Evolutionary conservation across 768 basidiomycete species (phyloP).

Genomic region (Hemileccinum rubropunctum): DNA sequence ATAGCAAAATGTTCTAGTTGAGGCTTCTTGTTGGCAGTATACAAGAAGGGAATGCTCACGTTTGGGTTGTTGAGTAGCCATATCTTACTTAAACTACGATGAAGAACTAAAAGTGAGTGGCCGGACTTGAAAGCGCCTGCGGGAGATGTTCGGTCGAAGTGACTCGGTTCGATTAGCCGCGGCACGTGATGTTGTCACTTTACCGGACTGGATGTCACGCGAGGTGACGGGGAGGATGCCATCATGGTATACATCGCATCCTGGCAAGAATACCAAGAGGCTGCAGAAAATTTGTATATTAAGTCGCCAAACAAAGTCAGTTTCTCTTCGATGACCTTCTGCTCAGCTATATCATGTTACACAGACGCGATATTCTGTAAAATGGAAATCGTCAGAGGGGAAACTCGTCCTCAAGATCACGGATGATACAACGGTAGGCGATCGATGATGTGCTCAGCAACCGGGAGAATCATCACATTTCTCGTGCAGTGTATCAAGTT

Average conservation of each 20-base stretch:
- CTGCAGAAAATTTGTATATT: conserved; percentile 80
- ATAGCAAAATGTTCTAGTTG: not conserved
- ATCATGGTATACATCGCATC: conserved; percentile 80
- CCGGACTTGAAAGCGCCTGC: not conserved
- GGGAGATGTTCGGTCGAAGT: not conserved
- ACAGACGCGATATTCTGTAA: conserved; percentile 88
- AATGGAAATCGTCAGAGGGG: conserved; percentile 85
- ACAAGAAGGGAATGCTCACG: conserved; percentile 15
- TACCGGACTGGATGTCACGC: conserved; percentile 18
- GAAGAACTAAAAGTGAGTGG: not conserved
- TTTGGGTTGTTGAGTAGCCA: conserved; percentile 33
- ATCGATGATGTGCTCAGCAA: not conserved
- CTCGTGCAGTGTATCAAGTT: conserved; percentile 84
- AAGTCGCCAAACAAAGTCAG: conserved; percentile 76
- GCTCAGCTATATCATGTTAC: conserved; percentile 1
- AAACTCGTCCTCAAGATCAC: conserved; percentile 93
- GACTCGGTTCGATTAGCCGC: not conserved
- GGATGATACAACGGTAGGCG: conserved; percentile 79
- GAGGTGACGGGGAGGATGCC: conserved; percentile 1
- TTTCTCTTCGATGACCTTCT: not conserved
- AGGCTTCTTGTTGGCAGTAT: not conserved
- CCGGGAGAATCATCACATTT: not conserved
- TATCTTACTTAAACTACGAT: not conserved
- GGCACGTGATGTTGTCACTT: conserved; percentile 13
- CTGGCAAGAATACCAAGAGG: conserved; percentile 90